These are phyloP conservation scores for Cyclostephanos invisitatus DNA, from an alignment of 108 stramenopile species.

Conservation along the genomic window DNA sequence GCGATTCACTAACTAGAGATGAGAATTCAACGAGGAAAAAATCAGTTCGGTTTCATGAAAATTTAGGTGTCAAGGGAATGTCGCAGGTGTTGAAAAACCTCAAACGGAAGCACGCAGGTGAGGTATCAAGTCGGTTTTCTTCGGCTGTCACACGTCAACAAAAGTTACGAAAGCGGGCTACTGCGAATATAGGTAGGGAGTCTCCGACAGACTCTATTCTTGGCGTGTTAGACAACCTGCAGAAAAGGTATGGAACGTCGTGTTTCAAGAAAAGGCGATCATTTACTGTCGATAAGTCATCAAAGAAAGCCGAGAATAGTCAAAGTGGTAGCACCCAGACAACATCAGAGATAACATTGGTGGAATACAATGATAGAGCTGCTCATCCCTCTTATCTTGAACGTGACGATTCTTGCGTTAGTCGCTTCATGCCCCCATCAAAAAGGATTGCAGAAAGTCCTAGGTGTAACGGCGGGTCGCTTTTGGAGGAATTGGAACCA, in stretches of 20 bases:
- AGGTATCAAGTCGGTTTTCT: conserved; percentile 16
- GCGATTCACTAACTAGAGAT: conserved; percentile 6
- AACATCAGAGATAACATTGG: neutral
- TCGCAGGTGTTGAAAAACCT: conserved; percentile 44
- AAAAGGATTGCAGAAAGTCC: conserved; percentile 19
- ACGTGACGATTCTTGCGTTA: neutral
- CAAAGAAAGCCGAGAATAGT: neutral
- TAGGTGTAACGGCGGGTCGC: conserved; percentile 11
- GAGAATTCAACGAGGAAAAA: conserved; percentile 14
- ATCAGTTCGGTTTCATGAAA: conserved; percentile 40
- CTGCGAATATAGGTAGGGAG: neutral
- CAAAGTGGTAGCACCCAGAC: neutral
- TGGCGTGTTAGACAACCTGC: conserved; percentile 38
- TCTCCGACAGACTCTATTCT: conserved; percentile 12
- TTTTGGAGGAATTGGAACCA: conserved; percentile 13
- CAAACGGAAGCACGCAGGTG: conserved; percentile 29
- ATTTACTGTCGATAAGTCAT: neutral
- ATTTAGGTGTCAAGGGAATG: conserved; percentile 24
- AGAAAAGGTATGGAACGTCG: conserved; percentile 32
- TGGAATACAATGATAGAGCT: conserved; percentile 4
- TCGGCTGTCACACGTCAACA: neutral
- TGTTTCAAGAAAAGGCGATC: conserved; percentile 18
- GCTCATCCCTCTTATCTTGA: neutral
- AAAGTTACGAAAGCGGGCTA: neutral
- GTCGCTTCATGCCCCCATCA: neutral